A percentile compares a stretch with the other conserved stretches of the same genome.
Conservation (phyloP, 1,139 yeast species). For the Suhomyces bribrorum region DNA sequence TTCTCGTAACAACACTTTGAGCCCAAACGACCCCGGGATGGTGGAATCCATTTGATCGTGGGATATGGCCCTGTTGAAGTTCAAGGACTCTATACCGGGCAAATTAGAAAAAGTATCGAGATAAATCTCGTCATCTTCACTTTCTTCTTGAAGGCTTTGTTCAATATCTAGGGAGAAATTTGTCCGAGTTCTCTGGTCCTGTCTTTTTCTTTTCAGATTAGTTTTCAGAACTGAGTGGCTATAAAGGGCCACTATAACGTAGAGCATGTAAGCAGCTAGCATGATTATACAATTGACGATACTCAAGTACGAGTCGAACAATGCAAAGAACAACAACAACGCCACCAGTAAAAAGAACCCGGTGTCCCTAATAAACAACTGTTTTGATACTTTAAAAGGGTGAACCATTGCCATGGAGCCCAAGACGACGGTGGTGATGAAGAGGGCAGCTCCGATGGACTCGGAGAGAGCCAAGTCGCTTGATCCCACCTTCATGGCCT, state of each 20-base stretch:
- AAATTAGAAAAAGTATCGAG: conserved; percentile 28
- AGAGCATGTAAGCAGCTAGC: conserved; percentile 51
- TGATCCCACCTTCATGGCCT: conserved; percentile 69
- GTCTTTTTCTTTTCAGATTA: conserved; percentile 20
- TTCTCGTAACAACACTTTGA: conserved; percentile 35
- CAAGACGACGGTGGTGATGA: conserved; percentile 72
- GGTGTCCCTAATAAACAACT: conserved; percentile 56
- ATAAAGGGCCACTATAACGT: conserved; percentile 49
- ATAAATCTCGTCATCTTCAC: conserved; percentile 14
- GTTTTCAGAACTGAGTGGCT: conserved; percentile 30
- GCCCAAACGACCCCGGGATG: conserved; percentile 34
- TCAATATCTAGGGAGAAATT: conserved; percentile 17
- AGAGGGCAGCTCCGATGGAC: conserved; percentile 79
- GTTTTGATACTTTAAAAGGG: conserved; percentile 61
- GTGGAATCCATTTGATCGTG: conserved; percentile 14
- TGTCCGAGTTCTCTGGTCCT: conserved; percentile 34
- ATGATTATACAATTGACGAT: conserved; percentile 49
- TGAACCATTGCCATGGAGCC: conserved; percentile 71
- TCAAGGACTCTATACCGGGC: conserved; percentile 36
- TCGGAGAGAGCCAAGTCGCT: conserved; percentile 86
- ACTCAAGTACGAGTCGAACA: conserved; percentile 48
- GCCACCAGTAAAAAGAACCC: conserved; percentile 52
- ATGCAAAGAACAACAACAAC: conserved; percentile 39
- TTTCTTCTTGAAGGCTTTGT: not conserved
- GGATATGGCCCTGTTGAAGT: conserved; percentile 19